Conservation (phyloP, 164 flowering plant genomes). For the Vitis riparia region DNA sequence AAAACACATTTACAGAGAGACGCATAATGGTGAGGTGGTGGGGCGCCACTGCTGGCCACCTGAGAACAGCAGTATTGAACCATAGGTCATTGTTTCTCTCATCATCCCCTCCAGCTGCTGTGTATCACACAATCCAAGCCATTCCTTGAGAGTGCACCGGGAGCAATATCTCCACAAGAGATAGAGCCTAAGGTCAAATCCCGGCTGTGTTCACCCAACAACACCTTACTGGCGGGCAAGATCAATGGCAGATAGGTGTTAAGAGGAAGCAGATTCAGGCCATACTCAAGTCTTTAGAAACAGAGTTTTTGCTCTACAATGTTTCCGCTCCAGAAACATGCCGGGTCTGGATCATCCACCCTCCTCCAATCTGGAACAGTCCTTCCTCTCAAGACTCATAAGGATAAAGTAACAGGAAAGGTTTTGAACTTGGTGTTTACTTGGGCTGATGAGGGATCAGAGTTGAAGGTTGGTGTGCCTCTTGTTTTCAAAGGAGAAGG, state of each 20-base stretch:
- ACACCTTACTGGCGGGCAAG: too few species aligned
- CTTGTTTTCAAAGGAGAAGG: constrained; percentile 81
- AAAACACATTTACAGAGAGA: too few species aligned
- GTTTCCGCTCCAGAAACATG: constrained; percentile 81
- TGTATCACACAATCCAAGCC: constrained; percentile 78
- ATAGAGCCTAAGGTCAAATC: constrained; percentile 69
- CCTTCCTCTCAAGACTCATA: constrained; percentile 84
- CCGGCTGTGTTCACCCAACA: constrained; percentile 48
- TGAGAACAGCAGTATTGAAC: constrained; percentile 19
- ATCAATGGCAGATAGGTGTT: too few species aligned
- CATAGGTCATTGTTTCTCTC: not conserved
- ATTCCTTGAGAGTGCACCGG: constrained; percentile 69
- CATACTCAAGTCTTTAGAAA: constrained; percentile 49
- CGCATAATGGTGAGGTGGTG: constrained; percentile 41
- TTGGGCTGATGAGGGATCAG: constrained; percentile 75
- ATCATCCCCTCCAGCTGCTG: not conserved
- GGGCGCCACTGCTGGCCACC: constrained; percentile 38
- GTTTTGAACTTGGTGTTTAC: constrained; percentile 77
- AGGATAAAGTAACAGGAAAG: constrained; percentile 55
- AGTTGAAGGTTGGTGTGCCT: constrained; percentile 74
- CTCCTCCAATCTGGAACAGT: constrained; percentile 72
- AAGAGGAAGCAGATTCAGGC: constrained; percentile 61
- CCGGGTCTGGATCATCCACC: constrained; percentile 77
- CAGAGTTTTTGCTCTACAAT: constrained; percentile 75
- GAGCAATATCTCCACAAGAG: constrained; percentile 45